These are phyloP conservation scores for Saturnispora halmiae DNA, from an alignment of 805 yeast species.

Conservation along the genomic window DNA sequence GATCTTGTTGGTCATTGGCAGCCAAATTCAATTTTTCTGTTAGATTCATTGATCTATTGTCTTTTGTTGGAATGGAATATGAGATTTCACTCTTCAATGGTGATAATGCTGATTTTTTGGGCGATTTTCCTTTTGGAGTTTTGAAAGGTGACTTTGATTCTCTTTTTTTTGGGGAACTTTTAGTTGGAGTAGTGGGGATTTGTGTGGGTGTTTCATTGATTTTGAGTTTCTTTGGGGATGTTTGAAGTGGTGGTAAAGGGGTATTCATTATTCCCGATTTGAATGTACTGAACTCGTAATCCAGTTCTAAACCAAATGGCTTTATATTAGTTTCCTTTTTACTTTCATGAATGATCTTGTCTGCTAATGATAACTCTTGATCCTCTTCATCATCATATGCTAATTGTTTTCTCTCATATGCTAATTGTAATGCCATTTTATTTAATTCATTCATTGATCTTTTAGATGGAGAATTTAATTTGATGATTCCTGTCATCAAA, in stretches of 20 bases:
- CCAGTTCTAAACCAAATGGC: slow-evolving; percentile 17
- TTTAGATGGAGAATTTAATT: slow-evolving; percentile 38
- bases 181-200: neutral
- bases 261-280: neutral
- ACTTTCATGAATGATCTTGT: slow-evolving; percentile 34
- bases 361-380: slow-evolving; percentile 39
- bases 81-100: slow-evolving; percentile 3
- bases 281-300: neutral
- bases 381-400: slow-evolving; percentile 28
- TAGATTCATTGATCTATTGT: slow-evolving; percentile 4
- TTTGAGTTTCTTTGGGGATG: no score
- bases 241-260: neutral
- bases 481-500: slow-evolving; percentile 30
- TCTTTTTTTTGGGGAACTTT: neutral
- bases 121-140: slow-evolving; percentile 1
- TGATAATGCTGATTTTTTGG: neutral
- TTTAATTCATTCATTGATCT: slow-evolving; percentile 34
- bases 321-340: slow-evolving; percentile 21
- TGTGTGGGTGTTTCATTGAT: neutral
- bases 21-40: slow-evolving; percentile 1
- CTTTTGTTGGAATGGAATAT: slow-evolving; percentile 7
- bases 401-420: slow-evolving; percentile 23
- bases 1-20: slow-evolving; percentile 10
- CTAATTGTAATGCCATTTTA: slow-evolving; percentile 41
- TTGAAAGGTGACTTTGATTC: neutral